Percentiles rank a stretch among this genome's conserved stretches.
phyloP scores from a whole-genome alignment of 805 yeast genomes.

The Hanseniaspora mollemarum region DNA sequence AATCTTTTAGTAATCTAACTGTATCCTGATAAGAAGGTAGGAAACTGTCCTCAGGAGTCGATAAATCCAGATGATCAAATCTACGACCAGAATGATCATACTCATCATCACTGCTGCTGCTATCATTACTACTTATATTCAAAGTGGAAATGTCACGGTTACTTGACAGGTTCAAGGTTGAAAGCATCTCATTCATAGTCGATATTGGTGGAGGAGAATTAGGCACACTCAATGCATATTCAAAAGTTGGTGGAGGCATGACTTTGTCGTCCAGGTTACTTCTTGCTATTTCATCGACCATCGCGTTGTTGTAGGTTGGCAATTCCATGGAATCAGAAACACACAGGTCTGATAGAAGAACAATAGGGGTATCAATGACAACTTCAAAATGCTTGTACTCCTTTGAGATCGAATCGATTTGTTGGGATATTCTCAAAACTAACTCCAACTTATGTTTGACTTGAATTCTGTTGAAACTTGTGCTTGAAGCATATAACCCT shows the following conservation, averaged over 20 bases:
- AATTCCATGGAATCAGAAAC: slow-evolving; percentile 31
- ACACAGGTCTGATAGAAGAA: slow-evolving; percentile 38
- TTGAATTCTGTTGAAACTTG: slow-evolving; percentile 50
- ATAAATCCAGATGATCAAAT: neutral
- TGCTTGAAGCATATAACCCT: slow-evolving; percentile 48
- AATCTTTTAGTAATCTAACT: neutral
- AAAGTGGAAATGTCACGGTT: neutral
- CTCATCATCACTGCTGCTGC: neutral
- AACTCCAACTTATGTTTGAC: slow-evolving; percentile 60
- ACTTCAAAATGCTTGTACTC: slow-evolving; percentile 68
- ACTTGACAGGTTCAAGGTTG: neutral
- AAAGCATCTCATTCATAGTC: neutral
- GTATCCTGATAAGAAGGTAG: slow-evolving; percentile 10
- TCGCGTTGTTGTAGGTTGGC: slow-evolving; percentile 31
- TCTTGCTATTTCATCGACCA: slow-evolving; percentile 15
- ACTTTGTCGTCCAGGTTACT: slow-evolving; percentile 16
- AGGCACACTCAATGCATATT: slow-evolving; percentile 46
- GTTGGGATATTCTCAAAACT: slow-evolving; percentile 47
- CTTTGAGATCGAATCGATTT: slow-evolving; percentile 33
- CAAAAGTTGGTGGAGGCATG: slow-evolving; percentile 47
- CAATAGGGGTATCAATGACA: slow-evolving; percentile 65
- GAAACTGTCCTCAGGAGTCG: neutral
- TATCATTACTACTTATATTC: neutral
- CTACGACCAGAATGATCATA: too few relatives aligned
- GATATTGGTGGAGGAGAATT: slow-evolving; percentile 33